These are phyloP conservation scores for Metarhizium sp. DNA, from an alignment of 2,329 filamentous ascomycete genomes.

Conservation along the genomic window DNA sequence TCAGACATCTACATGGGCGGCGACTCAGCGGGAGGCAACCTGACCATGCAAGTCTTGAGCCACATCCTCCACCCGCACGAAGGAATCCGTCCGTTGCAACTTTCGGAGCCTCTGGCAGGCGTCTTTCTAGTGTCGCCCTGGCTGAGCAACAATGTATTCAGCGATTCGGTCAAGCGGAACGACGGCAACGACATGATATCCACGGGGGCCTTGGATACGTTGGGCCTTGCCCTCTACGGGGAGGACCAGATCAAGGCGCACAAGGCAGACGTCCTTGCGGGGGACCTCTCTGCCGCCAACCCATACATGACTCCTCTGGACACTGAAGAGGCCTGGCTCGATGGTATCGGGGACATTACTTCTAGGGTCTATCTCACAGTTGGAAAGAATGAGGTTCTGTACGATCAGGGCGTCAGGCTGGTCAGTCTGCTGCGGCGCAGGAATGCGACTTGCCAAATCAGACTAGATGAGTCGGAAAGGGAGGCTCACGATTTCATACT, in stretches of 20 bases:
- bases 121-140: constrained; percentile 24
- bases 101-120: constrained; percentile 18
- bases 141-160: constrained; percentile 14
- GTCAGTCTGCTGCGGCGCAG: constrained; percentile 13
- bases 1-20: constrained; percentile 24
- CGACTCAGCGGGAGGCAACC: constrained; percentile 27
- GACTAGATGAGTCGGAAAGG: constrained; percentile 16
- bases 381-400: constrained; percentile 21
- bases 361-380: constrained; percentile 21
- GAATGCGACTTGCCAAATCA: constrained; percentile 14
- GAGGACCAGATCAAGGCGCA: constrained; percentile 5
- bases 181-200: constrained; percentile 24
- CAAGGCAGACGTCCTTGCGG: background rate
- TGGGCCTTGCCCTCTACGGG: constrained; percentile 7
- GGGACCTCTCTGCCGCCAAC: constrained; percentile 5
- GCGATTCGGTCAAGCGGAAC: constrained; percentile 18
- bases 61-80: constrained; percentile 23
- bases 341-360: constrained; percentile 13
- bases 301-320: constrained; percentile 21
- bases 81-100: constrained; percentile 10
- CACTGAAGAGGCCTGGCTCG: constrained; percentile 17
- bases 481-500: constrained; percentile 26
- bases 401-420: constrained; percentile 18
- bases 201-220: constrained; percentile 2
- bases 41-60: constrained; percentile 21